phyloP scores from a whole-genome alignment of 495 filamentous ascomycete genomes.

The Corynascus novoguineensis region DNA sequence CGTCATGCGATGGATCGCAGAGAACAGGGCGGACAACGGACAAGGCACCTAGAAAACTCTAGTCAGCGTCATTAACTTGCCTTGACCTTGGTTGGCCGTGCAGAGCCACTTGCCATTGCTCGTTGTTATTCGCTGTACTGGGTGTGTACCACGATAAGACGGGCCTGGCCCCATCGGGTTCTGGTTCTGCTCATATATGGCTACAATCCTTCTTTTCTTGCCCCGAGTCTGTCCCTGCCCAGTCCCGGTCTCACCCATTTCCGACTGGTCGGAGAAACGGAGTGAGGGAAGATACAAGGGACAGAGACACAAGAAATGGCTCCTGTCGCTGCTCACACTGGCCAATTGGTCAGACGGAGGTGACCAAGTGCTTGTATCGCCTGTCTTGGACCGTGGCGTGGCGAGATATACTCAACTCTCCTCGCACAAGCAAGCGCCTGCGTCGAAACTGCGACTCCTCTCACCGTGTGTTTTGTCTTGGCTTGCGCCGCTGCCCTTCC shows the following conservation, averaged over 20 bases:
- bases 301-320: conserved; percentile 2
- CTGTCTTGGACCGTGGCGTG: conserved; percentile 7
- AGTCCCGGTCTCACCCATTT: not conserved
- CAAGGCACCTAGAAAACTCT: conserved; percentile 3
- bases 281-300: not conserved
- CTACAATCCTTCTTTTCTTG: conserved; percentile 2
- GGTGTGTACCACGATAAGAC: conserved; percentile 26
- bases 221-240: conserved; percentile 6
- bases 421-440: conserved; percentile 20
- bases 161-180: conserved; percentile 5
- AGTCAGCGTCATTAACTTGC: conserved; percentile 6
- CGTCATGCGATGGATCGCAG: not conserved
- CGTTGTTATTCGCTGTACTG: conserved; percentile 14
- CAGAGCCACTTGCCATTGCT: conserved; percentile 12
- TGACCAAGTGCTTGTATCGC: conserved; percentile 9
- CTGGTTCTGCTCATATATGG: conserved; percentile 8
- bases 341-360: conserved; percentile 6
- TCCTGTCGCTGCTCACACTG: conserved; percentile 6
- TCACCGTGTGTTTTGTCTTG: conserved; percentile 11
- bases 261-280: not conserved
- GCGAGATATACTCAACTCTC: not conserved
- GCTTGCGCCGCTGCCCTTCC: conserved; percentile 13
- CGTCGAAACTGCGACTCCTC: conserved; percentile 14
- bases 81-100: conserved; percentile 5
- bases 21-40: not conserved